A percentile compares a stretch with the other conserved stretches of the same genome.
Evolutionary conservation across 2,329 filamentous ascomycete genomes (phyloP).

Genomic region (Fusarium redolens): DNA sequence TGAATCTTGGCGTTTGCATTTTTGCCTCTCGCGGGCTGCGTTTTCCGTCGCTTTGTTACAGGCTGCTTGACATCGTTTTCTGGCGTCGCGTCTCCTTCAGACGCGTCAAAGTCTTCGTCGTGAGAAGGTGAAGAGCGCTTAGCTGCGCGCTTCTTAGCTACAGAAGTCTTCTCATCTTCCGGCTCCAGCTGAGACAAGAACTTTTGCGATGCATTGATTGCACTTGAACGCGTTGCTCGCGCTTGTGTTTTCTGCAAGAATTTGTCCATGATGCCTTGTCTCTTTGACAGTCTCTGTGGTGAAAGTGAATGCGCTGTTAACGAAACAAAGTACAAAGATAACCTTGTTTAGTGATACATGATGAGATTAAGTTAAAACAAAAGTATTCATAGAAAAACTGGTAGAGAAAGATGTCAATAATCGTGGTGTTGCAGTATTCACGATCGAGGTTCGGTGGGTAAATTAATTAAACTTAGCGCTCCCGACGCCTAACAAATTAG

Average conservation of each 20-base stretch:
- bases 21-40: slow-evolving; percentile 29
- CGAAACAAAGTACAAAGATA: neutral
- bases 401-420: neutral
- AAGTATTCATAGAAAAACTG: neutral
- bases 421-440: neutral
- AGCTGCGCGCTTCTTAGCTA: neutral
- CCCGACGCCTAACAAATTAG: slow-evolving; percentile 3
- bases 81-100: slow-evolving; percentile 35
- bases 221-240: slow-evolving; percentile 38
- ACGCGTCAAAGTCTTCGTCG: slow-evolving; percentile 40
- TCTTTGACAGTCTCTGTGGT: neutral
- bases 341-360: neutral
- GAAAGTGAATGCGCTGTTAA: neutral
- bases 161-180: slow-evolving; percentile 13
- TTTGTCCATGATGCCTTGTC: neutral
- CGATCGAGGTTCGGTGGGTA: neutral
- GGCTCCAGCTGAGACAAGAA: slow-evolving; percentile 33
- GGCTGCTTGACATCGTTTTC: slow-evolving; percentile 32
- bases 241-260: slow-evolving; percentile 16
- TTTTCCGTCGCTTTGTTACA: slow-evolving; percentile 38
- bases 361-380: neutral
- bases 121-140: slow-evolving; percentile 29
- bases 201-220: slow-evolving; percentile 33
- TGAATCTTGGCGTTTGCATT: slow-evolving; percentile 22
- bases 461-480: neutral